Conservation (phyloP, 352 stramenopile genomes). For the Globisporangium orthogonon region DNA sequence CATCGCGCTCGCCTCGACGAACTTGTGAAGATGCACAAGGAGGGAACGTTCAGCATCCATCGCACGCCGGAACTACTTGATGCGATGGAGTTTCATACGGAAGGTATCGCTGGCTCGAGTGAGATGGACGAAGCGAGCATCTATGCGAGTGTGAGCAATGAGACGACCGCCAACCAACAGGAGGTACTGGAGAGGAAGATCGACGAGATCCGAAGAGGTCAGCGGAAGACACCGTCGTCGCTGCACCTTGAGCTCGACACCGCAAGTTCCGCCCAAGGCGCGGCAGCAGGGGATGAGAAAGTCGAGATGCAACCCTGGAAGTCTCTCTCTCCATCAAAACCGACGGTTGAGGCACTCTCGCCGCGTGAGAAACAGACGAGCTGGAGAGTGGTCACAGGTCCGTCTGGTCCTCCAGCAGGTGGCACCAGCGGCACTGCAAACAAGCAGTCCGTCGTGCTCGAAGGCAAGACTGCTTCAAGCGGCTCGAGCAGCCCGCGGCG, state of each 20-base stretch:
- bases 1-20: slow-evolving; percentile 47
- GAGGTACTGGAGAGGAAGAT: slow-evolving; percentile 41
- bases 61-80: slow-evolving; percentile 60
- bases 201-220: slow-evolving; percentile 52
- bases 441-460: slow-evolving; percentile 33
- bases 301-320: slow-evolving; percentile 26
- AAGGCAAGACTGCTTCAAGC: slow-evolving; percentile 17
- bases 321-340: slow-evolving; percentile 48
- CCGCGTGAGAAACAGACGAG: slow-evolving; percentile 49
- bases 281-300: slow-evolving; percentile 8
- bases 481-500: slow-evolving; percentile 16
- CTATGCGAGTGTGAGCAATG: slow-evolving; percentile 16
- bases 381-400: slow-evolving; percentile 41
- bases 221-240: slow-evolving; percentile 43
- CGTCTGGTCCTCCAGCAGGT: not conserved
- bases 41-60: slow-evolving; percentile 70
- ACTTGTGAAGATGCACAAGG: slow-evolving; percentile 70
- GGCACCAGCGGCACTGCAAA: slow-evolving; percentile 3
- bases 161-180: slow-evolving; percentile 23
- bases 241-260: slow-evolving; percentile 30
- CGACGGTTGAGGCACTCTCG: slow-evolving; percentile 35
- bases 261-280: slow-evolving; percentile 16
- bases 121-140: slow-evolving; percentile 36
- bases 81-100: slow-evolving; percentile 63
- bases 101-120: slow-evolving; percentile 44